Evolutionary conservation across 495 filamentous ascomycete species (phyloP).

Genomic region (Apodospora peruviana): DNA sequence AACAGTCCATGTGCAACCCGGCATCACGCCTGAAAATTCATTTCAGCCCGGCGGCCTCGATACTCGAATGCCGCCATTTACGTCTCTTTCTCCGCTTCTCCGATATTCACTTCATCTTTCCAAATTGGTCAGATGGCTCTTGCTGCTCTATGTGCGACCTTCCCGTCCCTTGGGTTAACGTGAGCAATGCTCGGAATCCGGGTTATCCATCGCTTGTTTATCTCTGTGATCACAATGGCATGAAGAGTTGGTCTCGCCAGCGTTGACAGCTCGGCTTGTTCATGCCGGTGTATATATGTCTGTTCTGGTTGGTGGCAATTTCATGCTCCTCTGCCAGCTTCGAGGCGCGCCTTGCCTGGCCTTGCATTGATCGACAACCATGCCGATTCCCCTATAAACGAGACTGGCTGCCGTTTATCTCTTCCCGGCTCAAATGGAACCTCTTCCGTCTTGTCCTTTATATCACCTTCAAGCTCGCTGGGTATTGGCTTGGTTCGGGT

Average conservation of each 20-base stretch:
- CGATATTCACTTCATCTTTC: too few relatives aligned
- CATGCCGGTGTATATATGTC: neutral
- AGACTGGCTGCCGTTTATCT: slow-evolving; percentile 7
- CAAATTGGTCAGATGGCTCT: too few relatives aligned
- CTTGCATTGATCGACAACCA: slow-evolving; percentile 8
- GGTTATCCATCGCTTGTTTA: neutral
- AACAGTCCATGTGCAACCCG: too few relatives aligned
- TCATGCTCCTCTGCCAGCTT: neutral
- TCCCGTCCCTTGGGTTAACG: too few relatives aligned
- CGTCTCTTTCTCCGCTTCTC: too few relatives aligned
- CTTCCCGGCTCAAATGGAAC: slow-evolving; percentile 18
- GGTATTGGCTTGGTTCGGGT: slow-evolving; percentile 2
- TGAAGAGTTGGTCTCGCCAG: neutral
- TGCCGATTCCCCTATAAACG: neutral
- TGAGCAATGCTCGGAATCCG: neutral
- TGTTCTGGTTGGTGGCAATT: neutral
- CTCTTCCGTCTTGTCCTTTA: slow-evolving; percentile 17
- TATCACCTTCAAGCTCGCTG: slow-evolving; percentile 7
- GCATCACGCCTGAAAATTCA: too few relatives aligned
- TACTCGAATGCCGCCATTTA: too few relatives aligned
- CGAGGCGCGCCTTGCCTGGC: too few relatives aligned
- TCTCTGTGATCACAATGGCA: neutral
- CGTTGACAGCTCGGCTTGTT: neutral
- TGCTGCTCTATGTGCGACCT: too few relatives aligned
- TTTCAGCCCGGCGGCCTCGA: too few relatives aligned